Evolutionary conservation across 139 green algal species (phyloP).

Genomic region (Microglena sp.): DNA sequence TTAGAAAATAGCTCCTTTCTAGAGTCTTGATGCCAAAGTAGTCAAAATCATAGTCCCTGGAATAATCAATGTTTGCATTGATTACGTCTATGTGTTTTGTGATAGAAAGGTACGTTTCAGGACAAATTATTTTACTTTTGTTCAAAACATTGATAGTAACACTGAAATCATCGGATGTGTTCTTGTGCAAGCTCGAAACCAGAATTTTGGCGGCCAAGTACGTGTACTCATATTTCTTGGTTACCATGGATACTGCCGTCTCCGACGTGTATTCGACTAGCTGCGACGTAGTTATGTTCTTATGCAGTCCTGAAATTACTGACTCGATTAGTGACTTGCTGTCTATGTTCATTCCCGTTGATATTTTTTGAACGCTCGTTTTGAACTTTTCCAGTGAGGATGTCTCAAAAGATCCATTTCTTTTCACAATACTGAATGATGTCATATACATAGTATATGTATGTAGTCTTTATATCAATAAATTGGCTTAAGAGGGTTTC

Average conservation of each 20-base stretch:
- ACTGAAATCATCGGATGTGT: slow-evolving; percentile 2
- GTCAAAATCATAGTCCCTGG: slow-evolving; percentile 15
- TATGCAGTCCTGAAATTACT: no score
- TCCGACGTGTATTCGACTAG: slow-evolving; percentile 77
- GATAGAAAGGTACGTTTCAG: not conserved
- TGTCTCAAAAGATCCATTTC: no score
- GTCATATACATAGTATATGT: no score
- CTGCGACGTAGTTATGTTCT: slow-evolving; percentile 83
- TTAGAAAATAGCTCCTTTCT: slow-evolving; percentile 14
- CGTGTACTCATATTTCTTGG: not conserved
- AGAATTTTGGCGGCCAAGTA: slow-evolving; percentile 3
- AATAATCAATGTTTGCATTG: slow-evolving; percentile 13
- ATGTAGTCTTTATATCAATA: no score
- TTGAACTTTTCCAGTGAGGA: no score
- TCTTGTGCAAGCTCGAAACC: slow-evolving; percentile 18
- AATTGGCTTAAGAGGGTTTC: no score
- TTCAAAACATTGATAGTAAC: slow-evolving; percentile 3
- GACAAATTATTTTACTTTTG: not conserved
- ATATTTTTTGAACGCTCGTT: no score
- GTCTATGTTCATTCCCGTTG: no score
- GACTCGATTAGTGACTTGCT: no score
- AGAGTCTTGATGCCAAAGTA: slow-evolving; percentile 29
- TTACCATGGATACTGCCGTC: not conserved
- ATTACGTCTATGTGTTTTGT: no score
- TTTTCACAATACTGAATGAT: no score